A percentile compares a stretch with the other conserved stretches of the same genome.
These are phyloP conservation scores for Macrolepiota fuliginosa DNA, from an alignment of 768 basidiomycete species.

Conservation along the genomic window DNA sequence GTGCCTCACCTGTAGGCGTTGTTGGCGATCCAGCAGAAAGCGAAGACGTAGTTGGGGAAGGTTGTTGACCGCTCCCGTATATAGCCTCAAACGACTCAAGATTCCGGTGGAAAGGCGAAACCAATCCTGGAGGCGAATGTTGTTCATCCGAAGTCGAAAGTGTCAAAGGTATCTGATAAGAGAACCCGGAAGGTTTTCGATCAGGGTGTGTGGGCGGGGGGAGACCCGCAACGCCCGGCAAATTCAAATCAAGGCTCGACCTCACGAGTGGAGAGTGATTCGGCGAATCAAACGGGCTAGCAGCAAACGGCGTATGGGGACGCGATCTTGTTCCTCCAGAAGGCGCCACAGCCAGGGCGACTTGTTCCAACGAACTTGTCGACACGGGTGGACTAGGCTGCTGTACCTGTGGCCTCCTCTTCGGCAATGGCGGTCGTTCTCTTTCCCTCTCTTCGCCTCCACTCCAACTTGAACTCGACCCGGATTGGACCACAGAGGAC, in stretches of 20 bases:
- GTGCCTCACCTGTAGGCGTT: constrained; percentile 17
- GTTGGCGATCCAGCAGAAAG: constrained; percentile 15
- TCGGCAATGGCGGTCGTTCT: constrained; percentile 30
- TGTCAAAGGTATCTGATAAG: constrained; percentile 4
- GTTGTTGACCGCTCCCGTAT: constrained; percentile 10
- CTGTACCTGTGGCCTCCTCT: constrained; percentile 22
- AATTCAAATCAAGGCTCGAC: background rate
- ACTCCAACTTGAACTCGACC: constrained; percentile 10
- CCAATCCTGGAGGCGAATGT: background rate
- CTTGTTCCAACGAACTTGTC: constrained; percentile 43
- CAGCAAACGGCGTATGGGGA: constrained; percentile 3
- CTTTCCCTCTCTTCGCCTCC: background rate
- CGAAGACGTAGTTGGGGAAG: constrained; percentile 3
- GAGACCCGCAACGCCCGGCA: constrained; percentile 9
- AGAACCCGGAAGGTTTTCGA: constrained; percentile 31
- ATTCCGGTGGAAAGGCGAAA: constrained; percentile 6
- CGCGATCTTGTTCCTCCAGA: constrained; percentile 4
- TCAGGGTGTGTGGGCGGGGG: constrained; percentile 55
- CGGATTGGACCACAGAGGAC: background rate
- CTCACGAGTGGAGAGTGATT: background rate
- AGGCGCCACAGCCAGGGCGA: constrained; percentile 34
- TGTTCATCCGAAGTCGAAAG: background rate
- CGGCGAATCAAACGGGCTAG: constrained; percentile 21
- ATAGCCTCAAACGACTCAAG: constrained; percentile 22
- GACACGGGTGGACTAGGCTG: constrained; percentile 40